Conservation (phyloP, 306 rosid genomes). For the Dryas drummondii region DNA sequence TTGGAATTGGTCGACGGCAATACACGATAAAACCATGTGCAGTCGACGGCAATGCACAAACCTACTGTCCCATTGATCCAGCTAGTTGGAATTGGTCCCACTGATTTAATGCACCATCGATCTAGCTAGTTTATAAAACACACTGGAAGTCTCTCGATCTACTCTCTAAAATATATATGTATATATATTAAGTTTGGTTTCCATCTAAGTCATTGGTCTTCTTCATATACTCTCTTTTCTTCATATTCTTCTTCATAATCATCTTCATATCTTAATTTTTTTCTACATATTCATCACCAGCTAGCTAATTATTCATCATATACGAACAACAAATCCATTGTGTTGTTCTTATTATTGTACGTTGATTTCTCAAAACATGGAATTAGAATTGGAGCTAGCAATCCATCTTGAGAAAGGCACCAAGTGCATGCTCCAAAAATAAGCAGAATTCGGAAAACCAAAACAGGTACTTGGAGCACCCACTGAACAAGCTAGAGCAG, state of each 20-base stretch:
- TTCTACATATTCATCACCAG: neutral
- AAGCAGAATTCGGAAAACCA: neutral
- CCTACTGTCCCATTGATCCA: neutral
- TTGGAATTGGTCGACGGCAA: too few relatives aligned
- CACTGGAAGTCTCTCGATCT: neutral
- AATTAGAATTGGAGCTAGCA: constrained; percentile 27
- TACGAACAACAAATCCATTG: too few relatives aligned
- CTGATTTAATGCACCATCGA: neutral
- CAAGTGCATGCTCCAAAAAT: neutral
- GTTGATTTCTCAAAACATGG: neutral
- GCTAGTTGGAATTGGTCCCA: neutral
- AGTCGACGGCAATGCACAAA: too few relatives aligned
- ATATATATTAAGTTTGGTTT: neutral
- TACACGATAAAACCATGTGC: too few relatives aligned
- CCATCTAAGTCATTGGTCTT: neutral
- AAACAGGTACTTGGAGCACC: neutral
- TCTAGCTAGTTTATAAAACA: neutral
- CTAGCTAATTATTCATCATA: too few relatives aligned
- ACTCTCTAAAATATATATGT: too few relatives aligned
- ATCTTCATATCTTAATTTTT: neutral
- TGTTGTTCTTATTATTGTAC: neutral
- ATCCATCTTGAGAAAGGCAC: constrained; percentile 10
- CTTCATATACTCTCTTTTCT: neutral
- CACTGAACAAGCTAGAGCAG: too few relatives aligned
- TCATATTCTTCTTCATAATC: neutral